These are phyloP conservation scores for Monosporascus sp. DNA, from an alignment of 2,329 filamentous ascomycete species.

Conservation along the genomic window DNA sequence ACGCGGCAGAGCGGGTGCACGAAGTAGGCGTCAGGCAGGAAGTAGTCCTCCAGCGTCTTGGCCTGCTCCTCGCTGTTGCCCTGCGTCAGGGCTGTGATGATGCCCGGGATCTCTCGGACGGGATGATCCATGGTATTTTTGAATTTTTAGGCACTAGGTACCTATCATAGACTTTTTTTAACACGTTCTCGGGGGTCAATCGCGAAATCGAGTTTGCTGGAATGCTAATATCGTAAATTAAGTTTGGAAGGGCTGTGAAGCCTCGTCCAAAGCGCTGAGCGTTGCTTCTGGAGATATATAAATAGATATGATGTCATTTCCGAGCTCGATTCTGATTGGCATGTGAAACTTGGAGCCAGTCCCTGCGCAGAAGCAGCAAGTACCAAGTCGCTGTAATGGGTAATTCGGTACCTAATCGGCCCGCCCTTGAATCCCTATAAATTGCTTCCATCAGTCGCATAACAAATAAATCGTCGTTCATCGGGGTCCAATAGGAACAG, in stretches of 20 bases:
- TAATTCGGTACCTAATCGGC: too few species aligned
- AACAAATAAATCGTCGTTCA: background rate
- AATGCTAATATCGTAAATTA: too few species aligned
- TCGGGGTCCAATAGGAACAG: too few species aligned
- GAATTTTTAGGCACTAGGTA: background rate
- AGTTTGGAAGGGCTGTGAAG: too few species aligned
- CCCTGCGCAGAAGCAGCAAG: too few species aligned
- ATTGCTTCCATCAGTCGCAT: background rate
- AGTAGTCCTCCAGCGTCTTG: slow-evolving; percentile 65
- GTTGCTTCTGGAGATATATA: too few species aligned
- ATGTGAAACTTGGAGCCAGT: background rate
- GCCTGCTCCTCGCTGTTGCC: slow-evolving; percentile 62
- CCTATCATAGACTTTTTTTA: background rate
- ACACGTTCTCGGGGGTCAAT: too few species aligned
- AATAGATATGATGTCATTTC: background rate
- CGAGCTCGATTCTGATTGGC: background rate
- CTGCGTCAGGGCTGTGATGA: slow-evolving; percentile 67
- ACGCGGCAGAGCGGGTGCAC: slow-evolving; percentile 75
- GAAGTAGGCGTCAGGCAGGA: slow-evolving; percentile 67
- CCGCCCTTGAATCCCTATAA: background rate
- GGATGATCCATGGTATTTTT: slow-evolving; percentile 19
- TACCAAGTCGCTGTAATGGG: too few species aligned
- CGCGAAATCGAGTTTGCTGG: too few species aligned
- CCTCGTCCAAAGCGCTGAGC: too few species aligned
- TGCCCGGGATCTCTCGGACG: slow-evolving; percentile 55